Percentiles rank a stretch among this genome's conserved stretches.
These are phyloP conservation scores for Naematelia aurantialba DNA, from an alignment of 768 basidiomycete genomes.

Conservation along the genomic window DNA sequence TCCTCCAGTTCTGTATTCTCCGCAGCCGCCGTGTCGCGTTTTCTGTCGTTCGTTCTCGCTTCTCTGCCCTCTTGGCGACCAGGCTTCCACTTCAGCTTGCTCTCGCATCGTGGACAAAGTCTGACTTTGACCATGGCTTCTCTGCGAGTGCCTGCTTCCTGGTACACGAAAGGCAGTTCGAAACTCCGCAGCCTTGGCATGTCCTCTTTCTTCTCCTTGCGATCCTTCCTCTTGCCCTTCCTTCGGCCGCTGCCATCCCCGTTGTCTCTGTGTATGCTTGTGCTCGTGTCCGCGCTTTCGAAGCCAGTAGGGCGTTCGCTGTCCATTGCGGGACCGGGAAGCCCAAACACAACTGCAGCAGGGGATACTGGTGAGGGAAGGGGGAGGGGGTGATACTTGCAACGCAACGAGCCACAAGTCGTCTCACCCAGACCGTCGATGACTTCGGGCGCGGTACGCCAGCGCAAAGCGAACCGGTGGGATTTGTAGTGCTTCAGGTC, in stretches of 20 bases:
- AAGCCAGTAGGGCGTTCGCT: no score
- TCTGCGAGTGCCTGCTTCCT: conserved; percentile 70
- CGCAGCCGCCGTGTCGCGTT: background rate
- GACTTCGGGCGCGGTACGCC: conserved; percentile 90
- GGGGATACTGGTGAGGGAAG: background rate
- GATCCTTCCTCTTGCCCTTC: conserved; percentile 11
- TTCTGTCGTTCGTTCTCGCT: background rate
- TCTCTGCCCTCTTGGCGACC: background rate
- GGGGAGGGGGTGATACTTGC: conserved; percentile 59
- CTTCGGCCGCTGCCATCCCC: conserved; percentile 1
- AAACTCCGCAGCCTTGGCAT: conserved; percentile 61
- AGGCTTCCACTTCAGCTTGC: conserved; percentile 72
- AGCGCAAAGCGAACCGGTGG: conserved; percentile 83
- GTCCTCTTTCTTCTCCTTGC: conserved; percentile 23
- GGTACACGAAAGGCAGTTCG: conserved; percentile 85
- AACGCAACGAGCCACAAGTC: conserved; percentile 86
- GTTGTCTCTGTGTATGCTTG: conserved; percentile 3
- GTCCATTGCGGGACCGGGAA: background rate
- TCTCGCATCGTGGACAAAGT: conserved; percentile 70
- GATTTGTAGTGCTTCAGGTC: conserved; percentile 96
- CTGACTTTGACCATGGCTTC: conserved; percentile 86
- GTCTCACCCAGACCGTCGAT: conserved; percentile 77
- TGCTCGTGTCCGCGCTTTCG: background rate
- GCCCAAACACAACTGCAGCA: background rate
- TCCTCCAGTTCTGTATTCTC: no score